These are phyloP conservation scores for Aspergillus sclerotiicarbonarius DNA, from an alignment of 495 filamentous ascomycete genomes.

Conservation along the genomic window DNA sequence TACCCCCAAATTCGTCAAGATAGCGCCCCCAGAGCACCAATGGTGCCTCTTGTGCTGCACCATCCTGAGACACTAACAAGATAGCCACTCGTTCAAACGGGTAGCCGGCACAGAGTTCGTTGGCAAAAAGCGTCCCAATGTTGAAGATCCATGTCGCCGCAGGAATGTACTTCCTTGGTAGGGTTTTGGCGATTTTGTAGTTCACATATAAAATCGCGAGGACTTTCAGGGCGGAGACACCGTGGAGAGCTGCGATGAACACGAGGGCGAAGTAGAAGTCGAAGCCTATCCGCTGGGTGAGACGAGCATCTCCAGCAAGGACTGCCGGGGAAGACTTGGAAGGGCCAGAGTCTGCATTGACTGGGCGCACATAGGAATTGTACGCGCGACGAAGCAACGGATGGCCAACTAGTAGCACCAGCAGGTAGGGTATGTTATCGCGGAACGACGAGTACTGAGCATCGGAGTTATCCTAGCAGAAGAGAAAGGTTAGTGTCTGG, in stretches of 20 bases:
- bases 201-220: conserved; percentile 77
- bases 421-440: conserved; percentile 78
- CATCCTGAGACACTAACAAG: conserved; percentile 43
- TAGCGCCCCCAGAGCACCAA: conserved; percentile 58
- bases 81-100: conserved; percentile 59
- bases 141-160: conserved; percentile 92
- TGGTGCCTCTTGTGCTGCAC: conserved; percentile 31
- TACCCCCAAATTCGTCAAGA: conserved; percentile 74
- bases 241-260: conserved; percentile 78
- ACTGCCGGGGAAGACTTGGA: conserved; percentile 24
- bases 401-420: conserved; percentile 67
- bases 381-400: conserved; percentile 74
- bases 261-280: conserved; percentile 80
- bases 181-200: conserved; percentile 66
- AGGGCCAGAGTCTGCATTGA: conserved; percentile 7
- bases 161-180: conserved; percentile 68
- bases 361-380: conserved; percentile 39
- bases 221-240: conserved; percentile 80
- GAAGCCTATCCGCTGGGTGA: conserved; percentile 77
- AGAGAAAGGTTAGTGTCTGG: background rate
- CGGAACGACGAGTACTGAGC: conserved; percentile 84
- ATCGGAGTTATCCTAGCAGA: conserved; percentile 79
- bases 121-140: conserved; percentile 79
- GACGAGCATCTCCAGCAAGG: conserved; percentile 58
- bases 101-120: conserved; percentile 82